Evolutionary conservation across 495 filamentous ascomycete species (phyloP).

Genomic region (Aspergillus campestris): DNA sequence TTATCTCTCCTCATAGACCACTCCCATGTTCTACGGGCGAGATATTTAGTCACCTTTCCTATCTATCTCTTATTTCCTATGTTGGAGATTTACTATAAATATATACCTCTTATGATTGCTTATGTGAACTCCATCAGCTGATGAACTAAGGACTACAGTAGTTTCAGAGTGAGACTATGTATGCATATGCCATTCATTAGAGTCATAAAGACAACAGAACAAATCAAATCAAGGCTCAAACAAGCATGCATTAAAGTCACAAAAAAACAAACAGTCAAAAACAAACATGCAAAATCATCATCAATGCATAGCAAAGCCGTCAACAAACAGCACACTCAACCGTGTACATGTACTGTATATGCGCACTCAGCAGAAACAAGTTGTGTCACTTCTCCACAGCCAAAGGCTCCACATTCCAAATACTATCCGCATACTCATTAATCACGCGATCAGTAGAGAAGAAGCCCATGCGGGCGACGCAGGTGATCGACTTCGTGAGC

Average conservation of each 20-base stretch:
- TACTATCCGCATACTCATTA: conserved; percentile 92
- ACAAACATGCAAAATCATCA: background rate
- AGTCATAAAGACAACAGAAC: no score
- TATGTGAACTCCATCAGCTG: no score
- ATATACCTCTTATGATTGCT: no score
- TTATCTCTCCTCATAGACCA: background rate
- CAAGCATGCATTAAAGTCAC: no score
- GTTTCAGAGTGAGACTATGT: background rate
- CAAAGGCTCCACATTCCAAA: conserved; percentile 91
- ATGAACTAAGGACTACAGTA: no score
- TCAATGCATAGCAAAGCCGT: background rate
- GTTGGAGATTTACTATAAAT: no score
- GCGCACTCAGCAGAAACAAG: no score
- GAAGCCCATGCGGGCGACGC: conserved; percentile 91
- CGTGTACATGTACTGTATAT: background rate
- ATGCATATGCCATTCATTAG: background rate
- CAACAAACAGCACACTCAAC: background rate
- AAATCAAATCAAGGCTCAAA: no score
- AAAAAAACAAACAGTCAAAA: background rate
- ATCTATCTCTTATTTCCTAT: no score
- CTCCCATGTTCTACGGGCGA: no score
- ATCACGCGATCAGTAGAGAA: conserved; percentile 96
- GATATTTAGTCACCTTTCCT: no score
- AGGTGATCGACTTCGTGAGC: conserved; percentile 80
- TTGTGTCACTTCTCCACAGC: conserved; percentile 24